These are phyloP conservation scores for Diaporthe australafricana DNA, from an alignment of 2,329 filamentous ascomycete genomes.

Conservation along the genomic window DNA sequence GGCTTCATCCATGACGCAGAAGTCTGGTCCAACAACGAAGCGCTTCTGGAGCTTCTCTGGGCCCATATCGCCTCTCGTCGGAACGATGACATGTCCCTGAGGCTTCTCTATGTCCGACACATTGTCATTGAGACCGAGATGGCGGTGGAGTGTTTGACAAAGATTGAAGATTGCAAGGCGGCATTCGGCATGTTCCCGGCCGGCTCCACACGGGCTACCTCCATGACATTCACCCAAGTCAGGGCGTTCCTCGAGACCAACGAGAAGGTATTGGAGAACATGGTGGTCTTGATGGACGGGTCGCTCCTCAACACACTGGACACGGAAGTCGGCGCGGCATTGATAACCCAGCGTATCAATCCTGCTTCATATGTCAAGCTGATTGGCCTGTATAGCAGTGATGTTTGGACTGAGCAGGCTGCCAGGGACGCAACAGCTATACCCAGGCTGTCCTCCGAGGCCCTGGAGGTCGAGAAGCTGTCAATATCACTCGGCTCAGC, in stretches of 20 bases:
- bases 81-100: background rate
- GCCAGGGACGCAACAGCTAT: background rate
- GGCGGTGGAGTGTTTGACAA: background rate
- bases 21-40: background rate
- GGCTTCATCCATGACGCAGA: background rate
- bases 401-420: background rate
- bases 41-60: background rate
- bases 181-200: background rate
- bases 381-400: background rate
- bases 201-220: background rate
- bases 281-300: background rate
- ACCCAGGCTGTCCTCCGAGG: background rate
- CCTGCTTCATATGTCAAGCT: background rate
- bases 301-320: background rate
- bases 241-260: background rate
- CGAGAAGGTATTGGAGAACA: background rate
- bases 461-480: background rate
- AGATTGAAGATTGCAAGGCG: background rate
- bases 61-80: rapidly evolving
- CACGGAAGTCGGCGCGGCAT: background rate
- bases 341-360: background rate
- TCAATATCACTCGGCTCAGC: background rate
- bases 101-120: background rate
- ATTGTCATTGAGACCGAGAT: background rate
- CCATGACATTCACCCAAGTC: background rate